Percentiles rank a stretch among this genome's conserved stretches.
Evolutionary conservation across 1,284 basidiomycete genomes (phyloP).

Genomic region (Ceratobasidium sp.): DNA sequence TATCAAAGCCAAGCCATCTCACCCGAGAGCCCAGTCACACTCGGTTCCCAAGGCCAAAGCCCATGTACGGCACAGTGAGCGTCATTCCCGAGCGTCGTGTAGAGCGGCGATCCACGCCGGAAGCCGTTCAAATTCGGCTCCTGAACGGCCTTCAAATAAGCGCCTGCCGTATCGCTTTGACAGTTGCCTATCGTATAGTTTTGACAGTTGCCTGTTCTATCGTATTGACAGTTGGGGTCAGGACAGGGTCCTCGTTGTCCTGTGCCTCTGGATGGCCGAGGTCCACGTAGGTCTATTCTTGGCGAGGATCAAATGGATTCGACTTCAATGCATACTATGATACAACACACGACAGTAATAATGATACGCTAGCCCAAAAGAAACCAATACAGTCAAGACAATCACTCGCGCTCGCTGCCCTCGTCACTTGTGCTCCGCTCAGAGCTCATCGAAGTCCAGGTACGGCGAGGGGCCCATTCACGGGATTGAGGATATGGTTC

Average conservation of each 20-base stretch:
- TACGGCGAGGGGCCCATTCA: constrained; percentile 29
- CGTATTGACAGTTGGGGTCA: too few species aligned
- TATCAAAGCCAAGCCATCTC: not conserved
- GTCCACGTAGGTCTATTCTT: constrained; percentile 5
- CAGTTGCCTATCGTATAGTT: too few species aligned
- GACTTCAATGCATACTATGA: not conserved
- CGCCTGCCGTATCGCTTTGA: too few species aligned
- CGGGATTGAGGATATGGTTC: constrained; percentile 2
- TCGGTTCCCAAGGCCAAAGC: constrained; percentile 4
- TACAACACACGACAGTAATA: constrained; percentile 13
- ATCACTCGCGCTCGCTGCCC: constrained; percentile 33
- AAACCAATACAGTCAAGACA: not conserved
- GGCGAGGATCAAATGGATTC: not conserved
- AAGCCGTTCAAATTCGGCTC: too few species aligned
- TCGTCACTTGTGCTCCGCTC: constrained; percentile 33
- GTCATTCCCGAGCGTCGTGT: too few species aligned
- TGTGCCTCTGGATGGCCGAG: too few species aligned
- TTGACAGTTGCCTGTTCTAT: too few species aligned
- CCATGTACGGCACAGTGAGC: not conserved
- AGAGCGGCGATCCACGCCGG: not conserved
- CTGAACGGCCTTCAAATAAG: too few species aligned
- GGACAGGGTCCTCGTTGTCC: too few species aligned
- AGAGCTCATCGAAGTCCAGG: constrained; percentile 36
- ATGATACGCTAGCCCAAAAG: constrained; percentile 28
- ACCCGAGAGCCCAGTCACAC: not conserved